A percentile compares a stretch with the other conserved stretches of the same genome.
Evolutionary conservation across 768 basidiomycete species (phyloP).

Genomic region (Russula sp.): DNA sequence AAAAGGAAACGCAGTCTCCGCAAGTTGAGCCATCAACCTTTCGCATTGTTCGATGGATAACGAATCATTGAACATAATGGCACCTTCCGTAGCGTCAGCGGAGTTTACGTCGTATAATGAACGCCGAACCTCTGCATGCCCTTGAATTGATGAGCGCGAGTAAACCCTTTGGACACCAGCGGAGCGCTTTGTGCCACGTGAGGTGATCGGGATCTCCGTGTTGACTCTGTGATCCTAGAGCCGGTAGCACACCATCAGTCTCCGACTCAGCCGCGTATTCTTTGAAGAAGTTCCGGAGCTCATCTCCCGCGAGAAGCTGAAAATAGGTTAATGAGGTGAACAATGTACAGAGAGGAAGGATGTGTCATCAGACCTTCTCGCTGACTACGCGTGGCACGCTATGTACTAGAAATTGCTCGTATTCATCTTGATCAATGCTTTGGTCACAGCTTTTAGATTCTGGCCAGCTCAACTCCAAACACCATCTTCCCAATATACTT

Average conservation of each 20-base stretch:
- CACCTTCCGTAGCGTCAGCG: slow-evolving; percentile 51
- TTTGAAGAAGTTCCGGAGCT: slow-evolving; percentile 74
- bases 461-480: slow-evolving; percentile 49
- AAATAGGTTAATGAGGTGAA: slow-evolving; percentile 22
- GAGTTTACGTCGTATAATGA: slow-evolving; percentile 9
- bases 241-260: slow-evolving; percentile 39
- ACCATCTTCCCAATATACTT: slow-evolving; percentile 63
- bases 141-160: slow-evolving; percentile 89
- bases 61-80: slow-evolving; percentile 94
- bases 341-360: slow-evolving; percentile 1
- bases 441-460: slow-evolving; percentile 34
- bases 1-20: slow-evolving; percentile 79
- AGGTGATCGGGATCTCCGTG: slow-evolving; percentile 3
- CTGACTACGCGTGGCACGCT: slow-evolving; percentile 67
- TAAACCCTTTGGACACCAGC: slow-evolving; percentile 79
- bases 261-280: slow-evolving; percentile 64
- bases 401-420: slow-evolving; percentile 62
- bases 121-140: slow-evolving; percentile 77
- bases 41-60: slow-evolving; percentile 67
- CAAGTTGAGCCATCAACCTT: slow-evolving; percentile 62
- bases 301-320: slow-evolving; percentile 63
- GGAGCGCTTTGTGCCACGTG: slow-evolving; percentile 67
- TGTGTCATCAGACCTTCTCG: slow-evolving; percentile 52
- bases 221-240: slow-evolving; percentile 22
- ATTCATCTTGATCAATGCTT: slow-evolving; percentile 39